Conservation (phyloP, 1,139 yeast genomes). For the Pichia sp. region DNA sequence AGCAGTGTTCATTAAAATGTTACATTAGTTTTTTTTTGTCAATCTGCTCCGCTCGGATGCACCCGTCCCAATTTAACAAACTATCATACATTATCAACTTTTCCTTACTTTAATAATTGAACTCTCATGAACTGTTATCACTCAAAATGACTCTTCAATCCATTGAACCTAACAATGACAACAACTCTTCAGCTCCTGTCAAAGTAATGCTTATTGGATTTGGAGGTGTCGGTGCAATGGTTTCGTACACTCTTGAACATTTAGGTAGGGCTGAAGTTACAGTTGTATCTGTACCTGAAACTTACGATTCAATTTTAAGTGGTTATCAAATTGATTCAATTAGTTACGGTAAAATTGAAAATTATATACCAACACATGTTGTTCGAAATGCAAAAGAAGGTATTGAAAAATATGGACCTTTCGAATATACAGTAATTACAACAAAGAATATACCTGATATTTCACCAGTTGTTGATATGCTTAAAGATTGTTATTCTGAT, state of each 20-base stretch:
- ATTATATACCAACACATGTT: conserved; percentile 48
- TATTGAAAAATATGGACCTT: conserved; percentile 35
- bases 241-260: conserved; percentile 50
- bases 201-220: conserved; percentile 50
- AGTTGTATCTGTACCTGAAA: conserved; percentile 55
- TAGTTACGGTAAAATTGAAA: conserved; percentile 47
- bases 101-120: too few relatives aligned
- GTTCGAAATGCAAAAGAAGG: conserved; percentile 28
- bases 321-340: conserved; percentile 57
- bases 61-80: too few relatives aligned
- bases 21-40: too few relatives aligned
- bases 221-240: conserved; percentile 70
- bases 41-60: too few relatives aligned
- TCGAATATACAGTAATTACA: conserved; percentile 58
- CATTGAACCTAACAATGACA: too few relatives aligned
- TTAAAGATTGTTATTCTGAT: conserved; percentile 46
- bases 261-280: conserved; percentile 47
- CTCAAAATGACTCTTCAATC: too few relatives aligned
- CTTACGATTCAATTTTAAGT: conserved; percentile 42
- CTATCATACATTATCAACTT: too few relatives aligned
- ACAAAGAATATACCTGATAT: conserved; percentile 71
- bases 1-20: too few relatives aligned
- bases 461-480: conserved; percentile 48
- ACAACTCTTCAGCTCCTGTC: conserved; percentile 8
- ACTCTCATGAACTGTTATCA: neutral